These are phyloP conservation scores for Protomyces pachydermus DNA, from an alignment of 1,139 yeast species.

Conservation along the genomic window DNA sequence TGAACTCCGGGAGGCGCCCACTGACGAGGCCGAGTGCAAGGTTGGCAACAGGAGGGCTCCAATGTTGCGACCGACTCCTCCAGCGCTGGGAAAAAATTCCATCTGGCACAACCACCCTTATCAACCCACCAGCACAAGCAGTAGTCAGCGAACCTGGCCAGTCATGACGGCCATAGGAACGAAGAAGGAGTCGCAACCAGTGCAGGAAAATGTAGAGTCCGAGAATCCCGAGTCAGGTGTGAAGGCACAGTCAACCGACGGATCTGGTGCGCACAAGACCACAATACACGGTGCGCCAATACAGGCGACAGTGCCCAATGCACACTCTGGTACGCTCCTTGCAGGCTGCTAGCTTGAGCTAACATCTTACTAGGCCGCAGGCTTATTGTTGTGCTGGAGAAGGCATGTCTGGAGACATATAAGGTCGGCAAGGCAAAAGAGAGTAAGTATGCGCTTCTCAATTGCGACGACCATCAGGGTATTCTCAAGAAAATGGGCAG, in stretches of 20 bases:
- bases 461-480: constrained; percentile 98
- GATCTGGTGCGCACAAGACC: constrained; percentile 37
- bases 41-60: too few relatives aligned
- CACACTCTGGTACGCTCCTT: constrained; percentile 60
- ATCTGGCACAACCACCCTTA: too few relatives aligned
- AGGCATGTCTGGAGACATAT: constrained; percentile 93
- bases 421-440: constrained; percentile 57
- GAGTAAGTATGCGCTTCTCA: constrained; percentile 77
- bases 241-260: constrained; percentile 31
- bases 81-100: too few relatives aligned
- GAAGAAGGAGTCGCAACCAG: constrained; percentile 2
- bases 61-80: too few relatives aligned
- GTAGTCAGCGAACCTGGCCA: not conserved
- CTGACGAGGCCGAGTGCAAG: too few relatives aligned
- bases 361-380: constrained; percentile 48
- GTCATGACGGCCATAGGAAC: constrained; percentile 27
- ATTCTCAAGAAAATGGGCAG: constrained; percentile 90
- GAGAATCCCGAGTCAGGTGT: not conserved
- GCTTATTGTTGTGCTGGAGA: constrained; percentile 83
- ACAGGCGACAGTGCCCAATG: constrained; percentile 75
- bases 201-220: not conserved
- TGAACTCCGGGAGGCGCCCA: too few relatives aligned
- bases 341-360: constrained; percentile 58
- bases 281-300: constrained; percentile 47
- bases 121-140: too few relatives aligned